These are phyloP conservation scores for Solanum bulbocastanum DNA, from an alignment of 257 asterid species.

Conservation along the genomic window DNA sequence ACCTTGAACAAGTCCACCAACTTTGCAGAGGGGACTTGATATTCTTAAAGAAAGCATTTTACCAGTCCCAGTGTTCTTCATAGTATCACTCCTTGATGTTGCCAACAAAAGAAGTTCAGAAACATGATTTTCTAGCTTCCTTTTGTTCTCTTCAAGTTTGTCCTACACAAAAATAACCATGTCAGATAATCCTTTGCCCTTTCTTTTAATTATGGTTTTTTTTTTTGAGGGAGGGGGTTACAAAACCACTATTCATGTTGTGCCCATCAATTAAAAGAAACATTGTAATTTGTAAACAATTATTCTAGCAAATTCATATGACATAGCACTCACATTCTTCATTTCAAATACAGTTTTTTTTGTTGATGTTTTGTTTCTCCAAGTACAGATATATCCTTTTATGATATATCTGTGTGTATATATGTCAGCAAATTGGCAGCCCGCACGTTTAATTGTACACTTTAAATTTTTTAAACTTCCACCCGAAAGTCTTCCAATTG, in stretches of 20 bases:
- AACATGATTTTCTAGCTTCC: slow-evolving; percentile 34
- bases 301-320: background rate
- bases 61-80: slow-evolving; percentile 26
- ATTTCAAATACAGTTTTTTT: background rate
- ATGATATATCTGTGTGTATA: background rate
- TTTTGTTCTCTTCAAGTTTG: slow-evolving; percentile 43
- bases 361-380: background rate
- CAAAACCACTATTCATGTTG: background rate
- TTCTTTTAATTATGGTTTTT: background rate
- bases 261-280: background rate
- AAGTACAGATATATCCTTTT: background rate
- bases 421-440: background rate
- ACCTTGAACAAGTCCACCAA: slow-evolving; percentile 39
- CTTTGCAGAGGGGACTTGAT: slow-evolving; percentile 49
- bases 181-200: background rate
- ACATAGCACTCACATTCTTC: background rate
- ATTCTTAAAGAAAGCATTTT: slow-evolving; percentile 53
- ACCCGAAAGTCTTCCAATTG: background rate
- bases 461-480: background rate
- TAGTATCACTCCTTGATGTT: slow-evolving; percentile 37
- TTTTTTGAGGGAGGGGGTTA: background rate
- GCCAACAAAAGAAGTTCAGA: slow-evolving; percentile 37
- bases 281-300: background rate
- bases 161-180: slow-evolving; percentile 28
- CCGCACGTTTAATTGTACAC: background rate